These are phyloP conservation scores for Catunica adiposa DNA, from an alignment of 2,329 filamentous ascomycete species.

Conservation along the genomic window DNA sequence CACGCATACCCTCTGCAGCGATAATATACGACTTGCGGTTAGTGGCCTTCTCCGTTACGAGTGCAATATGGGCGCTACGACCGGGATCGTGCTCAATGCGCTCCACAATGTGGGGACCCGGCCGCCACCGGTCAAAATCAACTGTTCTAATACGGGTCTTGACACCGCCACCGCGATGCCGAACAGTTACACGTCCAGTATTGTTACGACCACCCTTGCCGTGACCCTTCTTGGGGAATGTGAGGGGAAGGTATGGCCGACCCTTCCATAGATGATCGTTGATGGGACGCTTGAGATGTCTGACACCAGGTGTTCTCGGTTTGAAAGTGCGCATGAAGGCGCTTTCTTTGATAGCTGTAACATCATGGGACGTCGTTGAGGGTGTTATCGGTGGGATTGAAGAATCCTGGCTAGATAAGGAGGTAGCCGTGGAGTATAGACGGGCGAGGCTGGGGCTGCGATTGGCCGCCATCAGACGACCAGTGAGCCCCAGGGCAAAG, in stretches of 20 bases:
- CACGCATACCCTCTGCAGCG: slow-evolving; percentile 84
- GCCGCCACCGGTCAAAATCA: slow-evolving; percentile 64
- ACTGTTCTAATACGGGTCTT: slow-evolving; percentile 85
- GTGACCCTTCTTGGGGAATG: slow-evolving; percentile 83
- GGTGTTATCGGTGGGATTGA: background rate
- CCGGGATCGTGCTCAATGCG: slow-evolving; percentile 93
- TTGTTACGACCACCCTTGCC: slow-evolving; percentile 86
- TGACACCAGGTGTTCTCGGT: slow-evolving; percentile 78
- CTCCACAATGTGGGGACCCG: slow-evolving; percentile 77
- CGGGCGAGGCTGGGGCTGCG: slow-evolving; percentile 11
- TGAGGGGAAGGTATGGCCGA: slow-evolving; percentile 63
- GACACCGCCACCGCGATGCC: slow-evolving; percentile 81
- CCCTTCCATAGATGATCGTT: slow-evolving; percentile 98
- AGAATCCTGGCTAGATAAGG: background rate
- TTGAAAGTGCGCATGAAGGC: slow-evolving; percentile 67
- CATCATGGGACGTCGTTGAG: background rate
- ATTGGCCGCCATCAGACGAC: slow-evolving; percentile 8
- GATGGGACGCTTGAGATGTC: slow-evolving; percentile 79
- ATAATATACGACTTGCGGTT: slow-evolving; percentile 76
- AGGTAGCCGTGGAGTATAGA: slow-evolving; percentile 3
- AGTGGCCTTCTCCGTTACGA: slow-evolving; percentile 60
- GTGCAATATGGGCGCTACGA: slow-evolving; percentile 80
- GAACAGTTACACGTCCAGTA: slow-evolving; percentile 67
- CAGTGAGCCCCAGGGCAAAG: slow-evolving; percentile 11
- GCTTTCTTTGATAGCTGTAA: slow-evolving; percentile 4